Conservation (phyloP, 23 red algal genomes). For the Gracilaria domingensis region DNA sequence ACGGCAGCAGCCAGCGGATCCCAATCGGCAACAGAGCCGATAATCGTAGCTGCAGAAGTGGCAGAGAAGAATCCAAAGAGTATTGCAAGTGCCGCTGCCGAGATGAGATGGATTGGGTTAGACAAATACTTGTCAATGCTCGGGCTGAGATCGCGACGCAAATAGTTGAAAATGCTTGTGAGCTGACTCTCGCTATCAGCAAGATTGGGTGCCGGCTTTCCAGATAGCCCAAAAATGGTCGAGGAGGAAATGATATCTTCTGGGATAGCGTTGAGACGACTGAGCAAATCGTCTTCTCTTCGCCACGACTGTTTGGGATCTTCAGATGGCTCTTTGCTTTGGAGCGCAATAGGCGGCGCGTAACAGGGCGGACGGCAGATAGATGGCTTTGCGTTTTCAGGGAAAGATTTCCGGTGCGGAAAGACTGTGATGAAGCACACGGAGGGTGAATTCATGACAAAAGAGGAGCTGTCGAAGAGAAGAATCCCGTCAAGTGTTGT, state of each 20-base stretch:
- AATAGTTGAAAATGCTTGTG: not conserved
- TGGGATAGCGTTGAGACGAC: slow-evolving; percentile 35
- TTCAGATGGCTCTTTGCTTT: not conserved
- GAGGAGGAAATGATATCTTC: not conserved
- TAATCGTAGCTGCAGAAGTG: slow-evolving; percentile 85
- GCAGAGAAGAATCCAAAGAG: slow-evolving; percentile 91
- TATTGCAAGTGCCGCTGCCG: slow-evolving; percentile 36
- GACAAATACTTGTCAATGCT: slow-evolving; percentile 34
- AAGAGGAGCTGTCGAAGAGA: too few species aligned
- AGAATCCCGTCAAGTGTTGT: too few species aligned
- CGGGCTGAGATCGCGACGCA: slow-evolving; percentile 13
- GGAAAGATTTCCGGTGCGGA: not conserved
- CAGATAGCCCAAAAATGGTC: not conserved
- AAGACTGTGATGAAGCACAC: not conserved
- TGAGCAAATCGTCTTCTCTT: slow-evolving; percentile 35
- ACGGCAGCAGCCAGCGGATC: slow-evolving; percentile 95
- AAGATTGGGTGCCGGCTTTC: not conserved
- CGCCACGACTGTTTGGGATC: slow-evolving; percentile 3
- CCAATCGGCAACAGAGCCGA: slow-evolving; percentile 94
- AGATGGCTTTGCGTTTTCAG: not conserved
- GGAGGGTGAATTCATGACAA: not conserved
- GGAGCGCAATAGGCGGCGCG: not conserved
- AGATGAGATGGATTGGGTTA: slow-evolving; percentile 52
- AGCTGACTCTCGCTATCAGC: not conserved
- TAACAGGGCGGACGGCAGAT: not conserved